Percentiles rank a stretch among this genome's conserved stretches.
These are phyloP conservation scores for Cenchrus fungigraminus DNA, from an alignment of 176 grass and related monocot species.

Conservation along the genomic window DNA sequence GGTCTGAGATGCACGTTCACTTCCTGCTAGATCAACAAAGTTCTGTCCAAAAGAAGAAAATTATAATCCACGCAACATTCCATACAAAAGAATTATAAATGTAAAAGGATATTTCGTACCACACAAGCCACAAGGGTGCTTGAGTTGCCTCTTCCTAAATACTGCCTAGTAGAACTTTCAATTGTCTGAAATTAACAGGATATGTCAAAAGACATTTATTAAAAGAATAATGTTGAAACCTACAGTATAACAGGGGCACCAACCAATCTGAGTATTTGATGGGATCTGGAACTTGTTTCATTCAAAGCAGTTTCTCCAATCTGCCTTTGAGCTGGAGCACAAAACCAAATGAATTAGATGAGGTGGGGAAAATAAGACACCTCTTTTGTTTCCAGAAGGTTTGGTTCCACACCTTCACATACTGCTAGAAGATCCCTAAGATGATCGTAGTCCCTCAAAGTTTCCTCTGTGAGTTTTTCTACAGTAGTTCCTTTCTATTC, in stretches of 20 bases:
- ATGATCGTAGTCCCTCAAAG: constrained; percentile 68
- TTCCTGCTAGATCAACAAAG: constrained; percentile 96
- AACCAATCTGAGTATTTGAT: constrained; percentile 99
- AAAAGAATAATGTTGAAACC: background rate
- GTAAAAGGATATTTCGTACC: constrained; percentile 52
- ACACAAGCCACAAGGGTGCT: constrained; percentile 83
- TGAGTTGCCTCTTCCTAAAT: constrained; percentile 61
- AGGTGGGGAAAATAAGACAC: background rate
- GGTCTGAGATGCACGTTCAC: constrained; percentile 95
- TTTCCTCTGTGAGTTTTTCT: constrained; percentile 92
- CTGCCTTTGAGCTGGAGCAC: constrained; percentile 81
- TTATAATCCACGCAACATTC: constrained; percentile 25
- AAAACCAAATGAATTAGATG: constrained; percentile 43
- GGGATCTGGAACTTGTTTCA: constrained; percentile 93
- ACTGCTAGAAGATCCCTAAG: constrained; percentile 74
- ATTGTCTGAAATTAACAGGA: constrained; percentile 72
- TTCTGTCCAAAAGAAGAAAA: constrained; percentile 68
- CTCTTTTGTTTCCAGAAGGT: constrained; percentile 11
- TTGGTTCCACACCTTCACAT: constrained; percentile 70
- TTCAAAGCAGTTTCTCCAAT: constrained; percentile 93
- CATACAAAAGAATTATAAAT: constrained; percentile 8
- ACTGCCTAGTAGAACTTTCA: constrained; percentile 75
- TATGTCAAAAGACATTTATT: constrained; percentile 23
- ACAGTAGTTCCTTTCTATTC: constrained; percentile 92
- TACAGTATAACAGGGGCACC: constrained; percentile 27